Base-by-base conservation (phyloP, 768 basidiomycete genomes). In the Russula lepida region DNA sequence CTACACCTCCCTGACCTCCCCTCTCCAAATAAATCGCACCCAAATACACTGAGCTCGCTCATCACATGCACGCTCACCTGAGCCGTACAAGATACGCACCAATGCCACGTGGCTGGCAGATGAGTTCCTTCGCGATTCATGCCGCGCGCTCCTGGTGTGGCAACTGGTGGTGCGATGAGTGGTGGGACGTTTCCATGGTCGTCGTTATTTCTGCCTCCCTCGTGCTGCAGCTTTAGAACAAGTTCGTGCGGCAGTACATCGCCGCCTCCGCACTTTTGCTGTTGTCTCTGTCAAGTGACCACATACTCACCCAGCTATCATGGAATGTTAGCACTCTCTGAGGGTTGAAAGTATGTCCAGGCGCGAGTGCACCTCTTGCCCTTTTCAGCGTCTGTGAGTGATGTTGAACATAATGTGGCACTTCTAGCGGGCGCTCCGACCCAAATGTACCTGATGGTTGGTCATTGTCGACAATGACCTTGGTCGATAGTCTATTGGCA, bases 121-220 rank as follows among this genome's bases (percentile, higher is more conserved):
- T 99, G 67, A 98, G 75, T 62, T 88, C 86, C 95, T 98, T 98
- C 33, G 95, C 89, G 56, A 98, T 93, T 89, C 95, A 99, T 2
- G 89, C 93, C 64, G 83, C 79, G 8, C 86, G 80, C 68, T 90
- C 89, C 56, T 76, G 69, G 1, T 68, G 71, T 0, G 81, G 80
- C 3, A 98, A 76, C 6, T 68, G 68, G n/a, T n/a, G n/a, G n/a
- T 15, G 85, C 82, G 2, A 99, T 75, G 73, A 92, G 92, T 0
- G 76, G 65, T 0, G 89, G 90, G 52, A 98, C 95, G 51, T 85
- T 84, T 3, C 76, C 76, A 61, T 88, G 88, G 74, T 98, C 98
- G 27, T 98, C 81, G 68, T 99, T 99, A 68, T 98, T 97, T 7
- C 95, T 95, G 0, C 95, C 95, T 2, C 95, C 95, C 76, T 99